A percentile compares a stretch with the other conserved stretches of the same genome.
These are phyloP conservation scores for Metschnikowia proteae DNA, from an alignment of 805 yeast genomes.

Conservation along the genomic window DNA sequence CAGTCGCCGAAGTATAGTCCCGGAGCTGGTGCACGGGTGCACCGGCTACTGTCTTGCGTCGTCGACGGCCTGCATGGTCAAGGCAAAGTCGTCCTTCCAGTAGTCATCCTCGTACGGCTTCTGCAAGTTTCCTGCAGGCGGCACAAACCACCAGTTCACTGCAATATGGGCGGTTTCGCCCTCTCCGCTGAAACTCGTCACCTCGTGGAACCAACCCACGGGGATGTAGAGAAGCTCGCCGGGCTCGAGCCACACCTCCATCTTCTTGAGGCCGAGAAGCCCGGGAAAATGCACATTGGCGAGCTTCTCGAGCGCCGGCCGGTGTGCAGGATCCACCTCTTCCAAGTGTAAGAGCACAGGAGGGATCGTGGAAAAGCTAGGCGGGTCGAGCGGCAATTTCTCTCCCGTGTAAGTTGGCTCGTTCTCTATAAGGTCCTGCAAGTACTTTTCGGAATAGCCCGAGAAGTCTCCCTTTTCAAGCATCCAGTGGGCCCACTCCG, in stretches of 20 bases:
- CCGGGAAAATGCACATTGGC: slow-evolving; percentile 48
- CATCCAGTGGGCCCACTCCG: slow-evolving; percentile 46
- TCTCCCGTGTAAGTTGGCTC: slow-evolving; percentile 9
- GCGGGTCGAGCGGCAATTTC: slow-evolving; percentile 47
- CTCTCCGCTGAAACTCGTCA: slow-evolving; percentile 53
- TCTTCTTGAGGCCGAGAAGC: slow-evolving; percentile 38
- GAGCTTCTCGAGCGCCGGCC: slow-evolving; percentile 28
- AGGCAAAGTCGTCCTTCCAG: slow-evolving; percentile 52
- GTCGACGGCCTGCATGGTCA: slow-evolving; percentile 32
- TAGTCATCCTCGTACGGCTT: slow-evolving; percentile 45
- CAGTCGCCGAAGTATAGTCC: too few species aligned
- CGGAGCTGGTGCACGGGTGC: too few species aligned
- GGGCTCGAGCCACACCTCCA: slow-evolving; percentile 48
- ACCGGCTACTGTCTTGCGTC: background rate
- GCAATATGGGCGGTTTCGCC: slow-evolving; percentile 50
- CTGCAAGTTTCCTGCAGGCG: slow-evolving; percentile 44
- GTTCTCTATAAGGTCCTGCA: slow-evolving; percentile 7
- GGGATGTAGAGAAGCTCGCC: slow-evolving; percentile 72
- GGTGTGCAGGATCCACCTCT: slow-evolving; percentile 33
- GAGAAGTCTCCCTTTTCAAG: slow-evolving; percentile 24
- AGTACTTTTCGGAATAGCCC: slow-evolving; percentile 7
- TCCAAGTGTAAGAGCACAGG: slow-evolving; percentile 60
- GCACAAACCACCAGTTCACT: slow-evolving; percentile 70
- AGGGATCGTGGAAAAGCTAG: slow-evolving; percentile 63
- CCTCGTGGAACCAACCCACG: slow-evolving; percentile 83